Conservation (phyloP, 352 stramenopile species). For the Elongisporangium senticosum region DNA sequence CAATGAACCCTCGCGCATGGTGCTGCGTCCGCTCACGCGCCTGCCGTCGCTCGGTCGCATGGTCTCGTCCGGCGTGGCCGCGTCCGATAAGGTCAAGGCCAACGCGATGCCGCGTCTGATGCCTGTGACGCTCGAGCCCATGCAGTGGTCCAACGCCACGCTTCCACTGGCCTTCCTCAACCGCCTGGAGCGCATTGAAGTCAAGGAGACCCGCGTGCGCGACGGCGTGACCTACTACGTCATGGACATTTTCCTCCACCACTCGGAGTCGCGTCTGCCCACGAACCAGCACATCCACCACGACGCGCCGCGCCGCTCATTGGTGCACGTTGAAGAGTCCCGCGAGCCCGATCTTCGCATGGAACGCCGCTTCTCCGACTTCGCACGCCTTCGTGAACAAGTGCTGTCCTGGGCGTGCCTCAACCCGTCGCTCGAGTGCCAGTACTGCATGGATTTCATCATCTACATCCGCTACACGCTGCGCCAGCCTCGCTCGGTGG, state of each 20-base stretch:
- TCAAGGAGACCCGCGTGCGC: slow-evolving; percentile 33
- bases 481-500: slow-evolving; percentile 35
- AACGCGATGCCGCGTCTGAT: slow-evolving; percentile 27
- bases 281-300: slow-evolving; percentile 40
- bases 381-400: slow-evolving; percentile 39
- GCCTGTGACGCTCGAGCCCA: slow-evolving; percentile 29
- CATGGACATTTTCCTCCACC: slow-evolving; percentile 49
- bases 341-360: slow-evolving; percentile 44
- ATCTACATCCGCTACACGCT: slow-evolving; percentile 47
- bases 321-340: neutral
- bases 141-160: slow-evolving; percentile 25
- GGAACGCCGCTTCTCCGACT: slow-evolving; percentile 62
- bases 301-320: slow-evolving; percentile 6
- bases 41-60: neutral
- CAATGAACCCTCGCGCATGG: neutral
- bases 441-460: slow-evolving; percentile 55
- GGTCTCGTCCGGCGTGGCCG: neutral
- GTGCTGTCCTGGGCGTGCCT: slow-evolving; percentile 35
- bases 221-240: slow-evolving; percentile 46
- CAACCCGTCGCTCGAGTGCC: slow-evolving; percentile 42
- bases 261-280: slow-evolving; percentile 39
- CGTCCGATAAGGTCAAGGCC: neutral
- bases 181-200: slow-evolving; percentile 48
- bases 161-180: slow-evolving; percentile 37
- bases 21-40: neutral